Evolutionary conservation across 163 green algal genomes (phyloP).

Genomic region (Picocystis sp.): DNA sequence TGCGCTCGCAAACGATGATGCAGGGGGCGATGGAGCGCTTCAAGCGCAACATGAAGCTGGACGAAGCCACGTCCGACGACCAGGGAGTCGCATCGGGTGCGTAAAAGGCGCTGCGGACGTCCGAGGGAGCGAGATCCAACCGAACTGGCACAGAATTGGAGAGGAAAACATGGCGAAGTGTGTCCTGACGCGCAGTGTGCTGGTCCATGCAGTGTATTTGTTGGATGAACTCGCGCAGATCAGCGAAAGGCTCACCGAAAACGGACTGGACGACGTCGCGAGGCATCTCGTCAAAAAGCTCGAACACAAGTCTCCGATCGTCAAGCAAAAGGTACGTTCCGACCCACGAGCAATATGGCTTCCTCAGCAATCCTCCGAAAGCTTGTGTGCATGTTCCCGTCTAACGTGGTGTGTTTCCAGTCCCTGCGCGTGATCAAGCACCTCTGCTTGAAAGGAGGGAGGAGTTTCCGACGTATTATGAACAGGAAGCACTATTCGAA

Average conservation of each 20-base stretch:
- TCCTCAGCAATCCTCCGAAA: not conserved
- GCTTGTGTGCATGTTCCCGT: not conserved
- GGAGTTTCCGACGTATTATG: constrained; percentile 49
- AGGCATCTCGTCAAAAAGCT: constrained; percentile 49
- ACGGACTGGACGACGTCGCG: constrained; percentile 19
- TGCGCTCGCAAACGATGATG: no score
- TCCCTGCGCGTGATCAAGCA: constrained; percentile 62
- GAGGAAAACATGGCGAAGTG: no score
- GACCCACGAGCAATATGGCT: not conserved
- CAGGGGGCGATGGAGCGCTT: no score
- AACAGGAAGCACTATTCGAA: constrained; percentile 26
- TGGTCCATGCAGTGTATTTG: constrained; percentile 45
- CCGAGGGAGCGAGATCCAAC: no score
- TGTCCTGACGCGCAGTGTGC: no score
- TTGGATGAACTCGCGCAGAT: constrained; percentile 60
- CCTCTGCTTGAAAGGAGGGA: constrained; percentile 34
- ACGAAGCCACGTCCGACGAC: no score
- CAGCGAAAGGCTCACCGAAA: no score
- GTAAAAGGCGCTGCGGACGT: no score
- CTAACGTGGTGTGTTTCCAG: constrained; percentile 23
- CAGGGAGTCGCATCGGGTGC: no score
- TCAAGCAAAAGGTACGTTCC: constrained; percentile 68
- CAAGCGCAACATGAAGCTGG: no score
- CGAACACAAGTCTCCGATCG: constrained; percentile 35
- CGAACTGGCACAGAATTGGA: no score